phyloP scores from a whole-genome alignment of 495 filamentous ascomycete genomes.

The Aspergillus nanangensis region DNA sequence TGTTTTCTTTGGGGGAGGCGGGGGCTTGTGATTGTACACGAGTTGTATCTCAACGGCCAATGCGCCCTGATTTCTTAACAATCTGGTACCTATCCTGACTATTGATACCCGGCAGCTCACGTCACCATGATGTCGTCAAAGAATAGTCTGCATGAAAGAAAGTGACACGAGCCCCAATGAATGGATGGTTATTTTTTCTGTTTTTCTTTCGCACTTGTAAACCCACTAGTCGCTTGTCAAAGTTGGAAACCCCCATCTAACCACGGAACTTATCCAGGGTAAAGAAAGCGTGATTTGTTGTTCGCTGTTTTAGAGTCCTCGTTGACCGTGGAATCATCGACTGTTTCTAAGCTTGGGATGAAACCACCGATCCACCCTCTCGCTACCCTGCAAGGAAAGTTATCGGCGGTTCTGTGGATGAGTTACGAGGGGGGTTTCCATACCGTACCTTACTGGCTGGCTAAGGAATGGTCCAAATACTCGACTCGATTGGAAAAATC shows the following conservation, averaged over 20 bases:
- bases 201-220: background rate
- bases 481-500: too few relatives aligned
- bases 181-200: background rate
- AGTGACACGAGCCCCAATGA: too few relatives aligned
- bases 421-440: too few relatives aligned
- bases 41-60: background rate
- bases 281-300: slow-evolving; percentile 3
- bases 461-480: too few relatives aligned
- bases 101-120: background rate
- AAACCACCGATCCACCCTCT: slow-evolving; percentile 14
- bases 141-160: background rate
- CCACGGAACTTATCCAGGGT: background rate
- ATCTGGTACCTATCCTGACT: background rate
- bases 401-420: slow-evolving; percentile 2
- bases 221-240: background rate
- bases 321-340: background rate
- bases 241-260: too few relatives aligned
- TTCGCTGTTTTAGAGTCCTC: background rate
- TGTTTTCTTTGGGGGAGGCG: too few relatives aligned
- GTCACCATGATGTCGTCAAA: background rate
- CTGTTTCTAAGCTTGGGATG: slow-evolving; percentile 7
- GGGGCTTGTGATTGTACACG: too few relatives aligned
- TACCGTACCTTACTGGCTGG: too few relatives aligned
- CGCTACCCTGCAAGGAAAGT: slow-evolving; percentile 5
- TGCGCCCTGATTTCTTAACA: background rate